These are phyloP conservation scores for Blastosporella zonata DNA, from an alignment of 1,284 basidiomycete genomes.

Conservation along the genomic window DNA sequence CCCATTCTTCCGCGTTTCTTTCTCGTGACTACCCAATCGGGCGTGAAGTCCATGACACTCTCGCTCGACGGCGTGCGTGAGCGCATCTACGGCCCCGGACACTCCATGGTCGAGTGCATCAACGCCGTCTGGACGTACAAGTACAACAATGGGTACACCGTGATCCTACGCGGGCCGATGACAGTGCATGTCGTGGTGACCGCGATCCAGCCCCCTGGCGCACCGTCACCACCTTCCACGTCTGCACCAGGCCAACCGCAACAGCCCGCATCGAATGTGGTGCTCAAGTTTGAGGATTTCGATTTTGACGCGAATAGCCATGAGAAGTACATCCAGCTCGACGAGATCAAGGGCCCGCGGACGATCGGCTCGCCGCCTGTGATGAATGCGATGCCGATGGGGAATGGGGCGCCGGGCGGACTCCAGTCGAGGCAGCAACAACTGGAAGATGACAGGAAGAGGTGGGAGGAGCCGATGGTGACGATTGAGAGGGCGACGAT, in stretches of 20 bases:
- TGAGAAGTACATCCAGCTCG: slow-evolving; percentile 66
- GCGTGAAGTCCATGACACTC: slow-evolving; percentile 73
- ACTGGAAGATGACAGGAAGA: slow-evolving; percentile 46
- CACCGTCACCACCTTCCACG: slow-evolving; percentile 13
- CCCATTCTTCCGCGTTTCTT: slow-evolving; percentile 80
- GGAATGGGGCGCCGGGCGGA: slow-evolving; percentile 20
- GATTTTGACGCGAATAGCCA: slow-evolving; percentile 66
- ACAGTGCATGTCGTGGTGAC: slow-evolving; percentile 55
- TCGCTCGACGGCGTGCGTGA: slow-evolving; percentile 71
- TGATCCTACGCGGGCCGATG: slow-evolving; percentile 68
- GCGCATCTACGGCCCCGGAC: slow-evolving; percentile 44
- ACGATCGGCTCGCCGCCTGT: slow-evolving; percentile 36
- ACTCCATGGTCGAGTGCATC: slow-evolving; percentile 63
- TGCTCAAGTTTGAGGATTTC: slow-evolving; percentile 64
- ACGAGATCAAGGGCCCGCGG: slow-evolving; percentile 51
- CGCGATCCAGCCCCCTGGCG: slow-evolving; percentile 27
- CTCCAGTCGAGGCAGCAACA: slow-evolving; percentile 26
- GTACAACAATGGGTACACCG: slow-evolving; percentile 71
- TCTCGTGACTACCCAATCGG: slow-evolving; percentile 75
- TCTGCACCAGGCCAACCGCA: background rate
- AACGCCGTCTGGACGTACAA: slow-evolving; percentile 73
- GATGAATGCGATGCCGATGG: slow-evolving; percentile 36
- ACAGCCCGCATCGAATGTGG: slow-evolving; percentile 18
- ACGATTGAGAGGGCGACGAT: slow-evolving; percentile 57
- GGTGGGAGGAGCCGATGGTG: slow-evolving; percentile 60